Base-by-base conservation (phyloP, 805 yeast species). In the Kuraishia hungarica region DNA sequence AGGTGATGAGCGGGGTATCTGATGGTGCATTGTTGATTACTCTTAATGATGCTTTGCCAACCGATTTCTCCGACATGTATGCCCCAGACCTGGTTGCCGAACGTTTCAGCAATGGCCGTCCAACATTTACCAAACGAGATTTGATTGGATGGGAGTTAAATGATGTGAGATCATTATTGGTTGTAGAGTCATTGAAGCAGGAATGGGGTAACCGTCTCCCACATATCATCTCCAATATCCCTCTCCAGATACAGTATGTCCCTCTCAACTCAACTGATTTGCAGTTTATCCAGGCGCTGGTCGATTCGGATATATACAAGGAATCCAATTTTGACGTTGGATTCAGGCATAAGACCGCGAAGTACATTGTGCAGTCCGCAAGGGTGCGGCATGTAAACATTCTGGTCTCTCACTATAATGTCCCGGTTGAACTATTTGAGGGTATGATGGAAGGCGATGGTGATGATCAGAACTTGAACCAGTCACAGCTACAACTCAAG, bases 61-160 rank as follows among this genome's bases (percentile, higher is more conserved):
- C 65, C 17, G 70, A 70, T 26, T 84, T 75, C 60, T 62, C 69
- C 21, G 83, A 81, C 61, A 81, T 82, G 80, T 84, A 84, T 63
- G 69, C 83, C 0, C 77, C 83, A 1, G 87, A 83, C 56, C 65
- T 81, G 13, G 66, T 79, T 23, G 72, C 74, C 46, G 77, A 77
- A 55, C 74, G 79, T 22, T 70, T 81, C 47, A 71, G 77, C 11
- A 80, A 80, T 58, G 86, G 87, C 0, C 71, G 90, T 50, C 89
- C 89, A 13, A 65, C 69, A 24, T 85, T 83, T 67, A 83, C 89
- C 0, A 79, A 78, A 58, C 71, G 90, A 54, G 81, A 79, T 17
- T 71, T 87, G 48, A 70, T 82, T 24, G 87, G 85, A 65, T 87
- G 93, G 93, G 83, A 79, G 51, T 63, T 84, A 53, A 87, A 87